Conservation (phyloP, 192 early-diverging fungal genomes). For the Paraglomus occultum region DNA sequence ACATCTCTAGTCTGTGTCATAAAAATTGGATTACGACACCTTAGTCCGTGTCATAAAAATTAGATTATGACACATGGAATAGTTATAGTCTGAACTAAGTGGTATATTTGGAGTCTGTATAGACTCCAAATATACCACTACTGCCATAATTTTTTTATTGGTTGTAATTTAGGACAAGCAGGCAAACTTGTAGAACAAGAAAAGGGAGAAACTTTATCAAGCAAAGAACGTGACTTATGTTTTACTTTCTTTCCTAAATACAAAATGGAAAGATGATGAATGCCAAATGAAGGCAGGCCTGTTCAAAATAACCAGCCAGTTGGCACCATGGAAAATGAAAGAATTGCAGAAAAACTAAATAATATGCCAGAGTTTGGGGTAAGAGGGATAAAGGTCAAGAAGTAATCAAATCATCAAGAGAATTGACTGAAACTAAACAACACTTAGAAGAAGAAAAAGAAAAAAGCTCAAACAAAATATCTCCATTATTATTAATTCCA, state of each 20-base stretch:
- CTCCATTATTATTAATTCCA: conserved; percentile 1
- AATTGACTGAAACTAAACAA: not conserved
- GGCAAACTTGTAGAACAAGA: not conserved
- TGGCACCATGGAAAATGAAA: conserved; percentile 15
- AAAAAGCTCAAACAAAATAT: not conserved
- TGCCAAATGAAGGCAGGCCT: conserved; percentile 16
- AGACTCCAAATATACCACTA: no score
- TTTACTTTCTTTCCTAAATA: conserved; percentile 22
- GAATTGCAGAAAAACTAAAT: conserved; percentile 4
- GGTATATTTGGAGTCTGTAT: no score
- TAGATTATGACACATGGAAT: no score
- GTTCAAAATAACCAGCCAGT: conserved; percentile 5
- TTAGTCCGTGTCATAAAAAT: no score
- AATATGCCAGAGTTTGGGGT: not conserved
- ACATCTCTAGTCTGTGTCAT: no score
- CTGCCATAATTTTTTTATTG: conserved; percentile 19
- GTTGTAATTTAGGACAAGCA: conserved; percentile 17
- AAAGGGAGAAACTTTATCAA: conserved; percentile 6
- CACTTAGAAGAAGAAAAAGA: conserved; percentile 9
- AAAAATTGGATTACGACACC: no score
- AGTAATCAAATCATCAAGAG: conserved; percentile 2
- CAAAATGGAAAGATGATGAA: conserved; percentile 12
- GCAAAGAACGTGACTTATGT: not conserved
- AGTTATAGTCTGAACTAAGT: no score
- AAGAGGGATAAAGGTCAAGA: not conserved